A percentile compares a stretch with the other conserved stretches of the same genome.
Conservation (phyloP, 257 asterid genomes). For the Leptodermis oblonga region DNA sequence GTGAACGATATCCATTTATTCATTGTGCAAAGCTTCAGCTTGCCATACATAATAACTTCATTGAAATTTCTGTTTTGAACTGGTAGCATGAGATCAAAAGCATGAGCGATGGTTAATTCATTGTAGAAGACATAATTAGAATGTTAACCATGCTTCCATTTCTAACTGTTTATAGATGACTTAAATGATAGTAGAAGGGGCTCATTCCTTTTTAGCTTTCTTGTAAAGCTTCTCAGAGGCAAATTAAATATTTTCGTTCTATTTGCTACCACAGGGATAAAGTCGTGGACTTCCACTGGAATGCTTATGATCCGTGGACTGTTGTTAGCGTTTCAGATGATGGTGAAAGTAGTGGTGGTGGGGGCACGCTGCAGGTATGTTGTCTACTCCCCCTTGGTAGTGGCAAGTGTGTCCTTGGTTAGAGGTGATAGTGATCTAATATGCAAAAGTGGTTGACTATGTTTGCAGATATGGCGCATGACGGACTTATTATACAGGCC, state of each 20-base stretch:
- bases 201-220: background rate
- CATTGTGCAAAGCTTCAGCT: background rate
- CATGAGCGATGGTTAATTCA: background rate
- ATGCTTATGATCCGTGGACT: constrained; percentile 86
- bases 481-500: constrained; percentile 84
- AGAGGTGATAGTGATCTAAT: constrained; percentile 4
- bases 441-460: background rate
- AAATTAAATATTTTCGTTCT: background rate
- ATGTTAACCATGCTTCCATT: background rate
- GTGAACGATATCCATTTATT: background rate
- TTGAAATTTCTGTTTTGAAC: background rate
- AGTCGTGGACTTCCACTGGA: constrained; percentile 96
- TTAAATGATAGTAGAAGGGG: background rate
- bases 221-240: background rate
- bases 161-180: background rate
- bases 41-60: background rate
- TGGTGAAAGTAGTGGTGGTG: constrained; percentile 80
- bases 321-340: constrained; percentile 89
- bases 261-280: constrained; percentile 62
- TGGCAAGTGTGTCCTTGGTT: background rate
- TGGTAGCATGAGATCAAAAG: background rate
- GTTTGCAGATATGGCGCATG: constrained; percentile 91
- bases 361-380: constrained; percentile 90
- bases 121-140: background rate
- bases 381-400: constrained; percentile 6